A percentile compares a stretch with the other conserved stretches of the same genome.
Evolutionary conservation across 352 stramenopile genomes (phyloP).

Genomic region (Pythium folliculosum): DNA sequence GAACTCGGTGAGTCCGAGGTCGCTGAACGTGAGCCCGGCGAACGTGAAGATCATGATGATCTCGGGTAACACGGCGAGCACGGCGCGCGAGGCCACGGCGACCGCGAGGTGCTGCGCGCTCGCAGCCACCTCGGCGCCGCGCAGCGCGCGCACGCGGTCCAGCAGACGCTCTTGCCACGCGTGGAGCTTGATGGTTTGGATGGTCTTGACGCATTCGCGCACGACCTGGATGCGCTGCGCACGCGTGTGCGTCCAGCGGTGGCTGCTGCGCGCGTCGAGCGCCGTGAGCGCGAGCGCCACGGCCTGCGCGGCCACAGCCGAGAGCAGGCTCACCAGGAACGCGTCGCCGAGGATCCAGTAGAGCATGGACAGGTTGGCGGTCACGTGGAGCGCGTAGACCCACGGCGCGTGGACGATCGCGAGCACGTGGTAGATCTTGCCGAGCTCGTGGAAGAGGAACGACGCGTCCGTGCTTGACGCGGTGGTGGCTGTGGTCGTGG

Average conservation of each 20-base stretch:
- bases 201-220: conserved; percentile 30
- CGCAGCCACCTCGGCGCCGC: conserved; percentile 14
- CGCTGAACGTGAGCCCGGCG: conserved; percentile 22
- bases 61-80: conserved; percentile 25
- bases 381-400: conserved; percentile 15
- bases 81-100: conserved; percentile 12
- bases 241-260: conserved; percentile 9
- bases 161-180: conserved; percentile 28
- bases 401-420: conserved; percentile 25
- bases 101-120: conserved; percentile 20
- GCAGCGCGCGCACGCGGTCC: conserved; percentile 8
- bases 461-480: conserved; percentile 15
- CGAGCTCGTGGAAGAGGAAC: conserved; percentile 29
- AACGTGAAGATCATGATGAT: conserved; percentile 31
- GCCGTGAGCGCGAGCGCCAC: conserved; percentile 18
- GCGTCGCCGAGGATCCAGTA: conserved; percentile 27
- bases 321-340: conserved; percentile 27
- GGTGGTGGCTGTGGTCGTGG: not conserved
- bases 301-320: conserved; percentile 17
- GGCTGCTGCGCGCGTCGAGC: conserved; percentile 16
- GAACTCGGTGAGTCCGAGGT: conserved; percentile 22
- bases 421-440: conserved; percentile 28
- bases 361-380: conserved; percentile 20
- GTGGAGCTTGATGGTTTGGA: conserved; percentile 33
- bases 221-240: conserved; percentile 25